These are phyloP conservation scores for Termitomyces sp. DNA, from an alignment of 768 basidiomycete species.

Conservation along the genomic window DNA sequence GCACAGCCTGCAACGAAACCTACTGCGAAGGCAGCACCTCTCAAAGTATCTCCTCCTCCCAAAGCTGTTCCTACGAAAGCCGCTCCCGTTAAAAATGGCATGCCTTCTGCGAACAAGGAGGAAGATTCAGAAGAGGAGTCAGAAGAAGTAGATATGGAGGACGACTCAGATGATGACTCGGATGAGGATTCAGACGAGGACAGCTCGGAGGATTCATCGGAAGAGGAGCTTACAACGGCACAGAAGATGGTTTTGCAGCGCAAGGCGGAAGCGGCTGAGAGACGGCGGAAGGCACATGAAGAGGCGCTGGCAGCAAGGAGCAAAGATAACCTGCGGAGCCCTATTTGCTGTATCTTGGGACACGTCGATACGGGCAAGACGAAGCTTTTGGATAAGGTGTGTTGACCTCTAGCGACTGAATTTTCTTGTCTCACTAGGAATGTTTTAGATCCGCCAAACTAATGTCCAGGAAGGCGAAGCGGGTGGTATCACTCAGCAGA, in stretches of 20 bases:
- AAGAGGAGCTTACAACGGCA: constrained; percentile 64
- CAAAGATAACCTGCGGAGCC: constrained; percentile 90
- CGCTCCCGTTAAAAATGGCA: constrained; percentile 16
- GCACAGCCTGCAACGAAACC: constrained; percentile 18
- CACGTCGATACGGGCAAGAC: constrained; percentile 99
- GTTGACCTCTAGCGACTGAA: constrained; percentile 6
- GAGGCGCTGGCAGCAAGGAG: constrained; percentile 82
- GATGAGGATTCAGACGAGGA: constrained; percentile 51
- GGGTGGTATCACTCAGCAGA: constrained; percentile 99
- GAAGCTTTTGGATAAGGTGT: constrained; percentile 92
- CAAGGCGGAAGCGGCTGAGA: constrained; percentile 83
- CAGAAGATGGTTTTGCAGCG: constrained; percentile 66
- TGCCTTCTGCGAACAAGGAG: constrained; percentile 10
- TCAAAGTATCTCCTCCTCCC: neutral
- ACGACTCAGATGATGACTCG: constrained; percentile 26
- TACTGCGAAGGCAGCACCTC: constrained; percentile 19
- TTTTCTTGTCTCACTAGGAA: constrained; percentile 4
- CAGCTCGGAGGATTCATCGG: constrained; percentile 40
- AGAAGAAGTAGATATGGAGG: constrained; percentile 19
- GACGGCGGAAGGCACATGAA: constrained; percentile 75
- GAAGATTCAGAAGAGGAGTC: constrained; percentile 30
- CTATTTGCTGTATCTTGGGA: constrained; percentile 98
- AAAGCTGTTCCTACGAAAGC: constrained; percentile 14
- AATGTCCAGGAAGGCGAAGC: constrained; percentile 99
- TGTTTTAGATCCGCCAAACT: constrained; percentile 90